phyloP scores from a whole-genome alignment of 805 yeast species.

The Metschnikowia koreensis region DNA sequence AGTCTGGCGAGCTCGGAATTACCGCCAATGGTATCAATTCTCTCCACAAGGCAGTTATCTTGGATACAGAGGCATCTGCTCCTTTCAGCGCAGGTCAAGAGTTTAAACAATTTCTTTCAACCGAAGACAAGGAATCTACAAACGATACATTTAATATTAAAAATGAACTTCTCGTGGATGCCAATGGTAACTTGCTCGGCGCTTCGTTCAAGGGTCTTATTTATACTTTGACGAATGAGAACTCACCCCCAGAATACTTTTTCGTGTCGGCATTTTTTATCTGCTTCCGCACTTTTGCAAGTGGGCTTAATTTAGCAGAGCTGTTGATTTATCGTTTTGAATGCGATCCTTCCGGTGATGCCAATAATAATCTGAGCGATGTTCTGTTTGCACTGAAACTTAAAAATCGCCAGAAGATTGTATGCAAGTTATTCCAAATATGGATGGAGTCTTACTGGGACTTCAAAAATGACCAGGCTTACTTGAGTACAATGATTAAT shows the following conservation, averaged over 20 bases:
- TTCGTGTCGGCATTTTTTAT: constrained; percentile 73
- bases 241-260: constrained; percentile 61
- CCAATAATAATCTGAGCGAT: constrained; percentile 32
- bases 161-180: constrained; percentile 52
- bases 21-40: constrained; percentile 49
- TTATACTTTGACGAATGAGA: constrained; percentile 64
- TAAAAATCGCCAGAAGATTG: constrained; percentile 62
- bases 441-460: constrained; percentile 96
- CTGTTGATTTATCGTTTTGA: constrained; percentile 33
- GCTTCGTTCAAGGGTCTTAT: constrained; percentile 71
- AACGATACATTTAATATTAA: constrained; percentile 21
- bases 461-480: constrained; percentile 53
- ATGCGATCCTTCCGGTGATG: constrained; percentile 17
- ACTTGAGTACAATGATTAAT: constrained; percentile 68
- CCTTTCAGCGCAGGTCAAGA: constrained; percentile 37
- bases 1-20: constrained; percentile 46
- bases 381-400: constrained; percentile 33
- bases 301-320: constrained; percentile 64
- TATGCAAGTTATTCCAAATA: constrained; percentile 65
- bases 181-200: constrained; percentile 56
- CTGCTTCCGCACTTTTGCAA: constrained; percentile 70
- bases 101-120: constrained; percentile 33
- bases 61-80: constrained; percentile 27
- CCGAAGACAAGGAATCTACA: constrained; percentile 8
- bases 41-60: constrained; percentile 32